These are phyloP conservation scores for Apophysomyces variabilis DNA, from an alignment of 371 early-diverging fungal genomes.

Conservation along the genomic window DNA sequence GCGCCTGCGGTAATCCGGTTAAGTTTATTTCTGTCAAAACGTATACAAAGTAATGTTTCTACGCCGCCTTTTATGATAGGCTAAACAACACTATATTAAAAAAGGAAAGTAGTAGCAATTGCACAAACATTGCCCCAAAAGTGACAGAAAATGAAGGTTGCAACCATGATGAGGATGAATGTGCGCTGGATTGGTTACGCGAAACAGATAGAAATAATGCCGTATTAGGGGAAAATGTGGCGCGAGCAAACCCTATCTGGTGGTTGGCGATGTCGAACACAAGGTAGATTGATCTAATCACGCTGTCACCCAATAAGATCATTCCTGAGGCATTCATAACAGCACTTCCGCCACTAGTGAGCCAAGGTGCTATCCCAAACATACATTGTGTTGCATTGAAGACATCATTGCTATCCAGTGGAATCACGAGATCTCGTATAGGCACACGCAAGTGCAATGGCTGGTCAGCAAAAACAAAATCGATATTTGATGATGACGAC, in stretches of 20 bases:
- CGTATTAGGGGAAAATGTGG: background rate
- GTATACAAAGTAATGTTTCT: too few species aligned
- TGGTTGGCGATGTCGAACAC: constrained; percentile 41
- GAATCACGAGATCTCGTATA: constrained; percentile 31
- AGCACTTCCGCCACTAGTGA: background rate
- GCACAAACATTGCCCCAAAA: constrained; percentile 1
- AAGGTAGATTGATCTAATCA: constrained; percentile 39
- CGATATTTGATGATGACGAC: background rate
- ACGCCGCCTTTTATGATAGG: too few species aligned
- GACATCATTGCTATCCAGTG: constrained; percentile 22
- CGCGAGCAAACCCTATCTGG: constrained; percentile 36
- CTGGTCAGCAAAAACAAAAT: background rate
- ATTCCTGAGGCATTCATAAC: constrained; percentile 14
- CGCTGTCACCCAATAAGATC: constrained; percentile 39
- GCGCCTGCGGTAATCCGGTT: too few species aligned
- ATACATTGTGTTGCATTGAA: constrained; percentile 25
- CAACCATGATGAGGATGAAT: background rate
- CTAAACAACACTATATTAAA: too few species aligned
- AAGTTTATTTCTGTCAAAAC: too few species aligned
- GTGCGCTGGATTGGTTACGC: background rate
- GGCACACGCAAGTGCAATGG: constrained; percentile 25
- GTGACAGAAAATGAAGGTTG: background rate
- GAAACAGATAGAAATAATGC: background rate
- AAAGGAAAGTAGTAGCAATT: background rate
- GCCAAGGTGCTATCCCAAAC: constrained; percentile 41